A percentile compares a stretch with the other conserved stretches of the same genome.
Conservation (phyloP, 129 eudicot species). For the Chrysanthemum lavandulifolium region DNA sequence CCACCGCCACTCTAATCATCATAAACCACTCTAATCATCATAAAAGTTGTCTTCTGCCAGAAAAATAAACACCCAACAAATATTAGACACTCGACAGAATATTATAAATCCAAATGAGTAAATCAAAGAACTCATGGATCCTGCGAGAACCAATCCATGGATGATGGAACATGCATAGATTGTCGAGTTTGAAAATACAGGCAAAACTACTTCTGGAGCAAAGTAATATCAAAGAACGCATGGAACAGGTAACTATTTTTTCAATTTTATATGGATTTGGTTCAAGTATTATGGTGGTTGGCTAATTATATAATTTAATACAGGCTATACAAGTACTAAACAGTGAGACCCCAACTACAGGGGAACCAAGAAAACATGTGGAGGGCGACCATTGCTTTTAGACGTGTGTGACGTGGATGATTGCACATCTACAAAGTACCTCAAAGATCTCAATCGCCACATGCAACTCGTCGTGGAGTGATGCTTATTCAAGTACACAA, state of each 20-base stretch:
- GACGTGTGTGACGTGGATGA: slow-evolving; percentile 75
- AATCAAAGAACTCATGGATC: too few species aligned
- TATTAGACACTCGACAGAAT: too few species aligned
- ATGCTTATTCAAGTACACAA: slow-evolving; percentile 14
- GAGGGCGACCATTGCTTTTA: slow-evolving; percentile 41
- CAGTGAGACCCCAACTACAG: slow-evolving; percentile 46
- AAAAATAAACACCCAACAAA: too few species aligned
- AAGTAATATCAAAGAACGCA: slow-evolving; percentile 50
- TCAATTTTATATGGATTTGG: neutral
- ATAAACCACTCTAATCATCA: too few species aligned
- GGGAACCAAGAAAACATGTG: slow-evolving; percentile 49
- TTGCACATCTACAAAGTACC: slow-evolving; percentile 65
- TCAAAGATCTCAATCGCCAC: slow-evolving; percentile 83
- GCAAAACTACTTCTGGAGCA: slow-evolving; percentile 80
- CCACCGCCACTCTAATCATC: too few species aligned
- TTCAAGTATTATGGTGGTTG: neutral
- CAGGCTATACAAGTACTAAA: slow-evolving; percentile 65
- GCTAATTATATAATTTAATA: neutral
- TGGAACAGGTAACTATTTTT: slow-evolving; percentile 51
- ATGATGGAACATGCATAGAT: neutral
- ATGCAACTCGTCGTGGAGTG: slow-evolving; percentile 84
- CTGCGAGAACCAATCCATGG: too few species aligned
- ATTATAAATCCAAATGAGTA: too few species aligned
- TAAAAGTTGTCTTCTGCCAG: too few species aligned
- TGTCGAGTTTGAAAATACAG: slow-evolving; percentile 28